Conservation (phyloP, 1,284 basidiomycete species). For the Somion occarium region DNA sequence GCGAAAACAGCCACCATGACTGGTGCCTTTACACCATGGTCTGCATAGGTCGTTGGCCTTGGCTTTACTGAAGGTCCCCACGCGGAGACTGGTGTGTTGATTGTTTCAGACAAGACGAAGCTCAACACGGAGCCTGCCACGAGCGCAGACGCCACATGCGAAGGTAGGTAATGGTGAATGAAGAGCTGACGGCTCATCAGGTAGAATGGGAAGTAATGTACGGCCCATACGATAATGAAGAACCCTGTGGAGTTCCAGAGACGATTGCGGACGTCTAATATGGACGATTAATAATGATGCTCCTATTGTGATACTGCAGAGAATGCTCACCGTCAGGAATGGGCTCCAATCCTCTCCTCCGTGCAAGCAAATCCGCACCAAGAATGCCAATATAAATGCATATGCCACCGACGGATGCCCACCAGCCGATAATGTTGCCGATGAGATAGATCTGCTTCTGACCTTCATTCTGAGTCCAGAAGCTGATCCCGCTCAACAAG, state of each 20-base stretch:
- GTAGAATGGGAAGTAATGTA: constrained; percentile 98
- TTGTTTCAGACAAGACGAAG: constrained; percentile 87
- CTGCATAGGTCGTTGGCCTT: constrained; percentile 62
- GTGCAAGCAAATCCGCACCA: constrained; percentile 84
- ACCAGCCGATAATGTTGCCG: constrained; percentile 95
- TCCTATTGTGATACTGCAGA: background rate
- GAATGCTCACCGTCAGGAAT: constrained; percentile 74
- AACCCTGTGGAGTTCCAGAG: constrained; percentile 95
- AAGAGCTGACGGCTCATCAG: constrained; percentile 96
- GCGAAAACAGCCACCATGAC: constrained; percentile 57
- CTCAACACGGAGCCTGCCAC: constrained; percentile 90
- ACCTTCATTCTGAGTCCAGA: constrained; percentile 88
- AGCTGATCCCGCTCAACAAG: constrained; percentile 91
- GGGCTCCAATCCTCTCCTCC: constrained; percentile 80
- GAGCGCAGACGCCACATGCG: constrained; percentile 87
- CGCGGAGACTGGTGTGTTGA: constrained; percentile 89
- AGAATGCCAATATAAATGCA: constrained; percentile 89
- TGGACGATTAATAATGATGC: background rate
- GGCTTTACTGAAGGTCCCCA: constrained; percentile 45
- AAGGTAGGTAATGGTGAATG: constrained; percentile 97
- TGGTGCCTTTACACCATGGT: constrained; percentile 67
- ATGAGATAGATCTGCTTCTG: constrained; percentile 96
- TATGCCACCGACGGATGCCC: constrained; percentile 83
- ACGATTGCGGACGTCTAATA: constrained; percentile 80
- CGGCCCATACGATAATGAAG: constrained; percentile 92